phyloP scores from a whole-genome alignment of 2,329 filamentous ascomycete genomes.

The Talaromyces amestolkiae region DNA sequence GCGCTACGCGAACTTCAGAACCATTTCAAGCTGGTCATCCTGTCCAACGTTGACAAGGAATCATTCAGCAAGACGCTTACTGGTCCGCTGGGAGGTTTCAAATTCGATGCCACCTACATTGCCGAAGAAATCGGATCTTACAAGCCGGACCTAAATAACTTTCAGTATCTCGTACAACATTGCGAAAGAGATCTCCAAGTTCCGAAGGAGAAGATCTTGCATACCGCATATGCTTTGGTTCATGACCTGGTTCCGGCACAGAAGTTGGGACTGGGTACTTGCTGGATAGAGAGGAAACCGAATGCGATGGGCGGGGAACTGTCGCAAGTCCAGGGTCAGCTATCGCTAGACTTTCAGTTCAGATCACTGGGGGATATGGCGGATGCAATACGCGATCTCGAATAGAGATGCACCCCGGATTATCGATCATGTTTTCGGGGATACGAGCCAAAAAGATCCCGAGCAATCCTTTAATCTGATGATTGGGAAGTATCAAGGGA shows the following conservation, averaged over 20 bases:
- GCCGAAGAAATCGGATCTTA: slow-evolving; percentile 14
- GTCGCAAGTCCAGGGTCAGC: slow-evolving; percentile 6
- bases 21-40: slow-evolving; percentile 11
- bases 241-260: slow-evolving; percentile 10
- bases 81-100: slow-evolving; percentile 4
- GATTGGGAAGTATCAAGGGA: too few relatives aligned
- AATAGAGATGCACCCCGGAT: background rate
- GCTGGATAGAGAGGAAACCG: slow-evolving; percentile 9
- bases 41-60: slow-evolving; percentile 13
- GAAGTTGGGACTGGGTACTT: slow-evolving; percentile 5
- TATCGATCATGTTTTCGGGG: too few relatives aligned
- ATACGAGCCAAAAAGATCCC: too few relatives aligned
- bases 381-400: background rate
- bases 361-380: slow-evolving; percentile 11
- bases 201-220: slow-evolving; percentile 12
- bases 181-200: slow-evolving; percentile 6
- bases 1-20: slow-evolving; percentile 13
- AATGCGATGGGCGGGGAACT: slow-evolving; percentile 12
- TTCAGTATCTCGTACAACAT: slow-evolving; percentile 10
- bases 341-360: slow-evolving; percentile 14
- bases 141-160: slow-evolving; percentile 6
- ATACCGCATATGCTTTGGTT: slow-evolving; percentile 8
- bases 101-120: slow-evolving; percentile 14
- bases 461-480: too few relatives aligned
- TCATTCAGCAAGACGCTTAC: slow-evolving; percentile 13